These are phyloP conservation scores for Singerocomus rubriflavus DNA, from an alignment of 1,284 basidiomycete species.

Conservation along the genomic window DNA sequence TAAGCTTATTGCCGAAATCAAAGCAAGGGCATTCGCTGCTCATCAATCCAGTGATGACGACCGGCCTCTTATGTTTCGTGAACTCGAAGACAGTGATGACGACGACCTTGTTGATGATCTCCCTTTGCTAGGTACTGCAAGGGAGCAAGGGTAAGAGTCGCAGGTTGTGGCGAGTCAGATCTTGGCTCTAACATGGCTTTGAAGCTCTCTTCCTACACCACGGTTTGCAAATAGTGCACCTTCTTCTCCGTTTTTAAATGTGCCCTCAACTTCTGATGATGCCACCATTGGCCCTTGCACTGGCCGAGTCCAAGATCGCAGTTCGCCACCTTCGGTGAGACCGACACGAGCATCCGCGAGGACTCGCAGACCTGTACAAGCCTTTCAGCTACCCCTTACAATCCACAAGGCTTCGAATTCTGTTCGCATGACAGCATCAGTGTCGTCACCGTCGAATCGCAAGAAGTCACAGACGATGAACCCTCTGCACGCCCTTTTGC, in stretches of 20 bases:
- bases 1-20: conserved; percentile 60
- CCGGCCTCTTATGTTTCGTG: conserved; percentile 38
- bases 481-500: conserved; percentile 53
- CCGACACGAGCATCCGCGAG: conserved; percentile 14
- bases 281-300: not conserved
- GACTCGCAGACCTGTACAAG: conserved; percentile 12
- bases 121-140: conserved; percentile 13
- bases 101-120: conserved; percentile 36
- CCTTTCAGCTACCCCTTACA: conserved; percentile 13
- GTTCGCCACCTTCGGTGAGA: conserved; percentile 4
- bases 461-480: conserved; percentile 36
- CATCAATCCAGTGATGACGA: conserved; percentile 44
- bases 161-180: not conserved
- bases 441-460: conserved; percentile 2
- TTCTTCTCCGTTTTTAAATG: conserved; percentile 28
- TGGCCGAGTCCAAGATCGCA: not conserved
- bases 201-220: conserved; percentile 7
- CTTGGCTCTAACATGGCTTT: not conserved
- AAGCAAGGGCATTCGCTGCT: conserved; percentile 48
- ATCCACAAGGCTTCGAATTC: conserved; percentile 7
- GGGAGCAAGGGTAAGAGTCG: conserved; percentile 20
- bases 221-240: conserved; percentile 4
- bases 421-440: not conserved
- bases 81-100: conserved; percentile 50
- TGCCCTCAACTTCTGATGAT: conserved; percentile 14